Evolutionary conservation across 257 asterid genomes (phyloP), one percentile per base, ranked within the genome.

Genomic region (Penstemon davidsonii): DNA sequence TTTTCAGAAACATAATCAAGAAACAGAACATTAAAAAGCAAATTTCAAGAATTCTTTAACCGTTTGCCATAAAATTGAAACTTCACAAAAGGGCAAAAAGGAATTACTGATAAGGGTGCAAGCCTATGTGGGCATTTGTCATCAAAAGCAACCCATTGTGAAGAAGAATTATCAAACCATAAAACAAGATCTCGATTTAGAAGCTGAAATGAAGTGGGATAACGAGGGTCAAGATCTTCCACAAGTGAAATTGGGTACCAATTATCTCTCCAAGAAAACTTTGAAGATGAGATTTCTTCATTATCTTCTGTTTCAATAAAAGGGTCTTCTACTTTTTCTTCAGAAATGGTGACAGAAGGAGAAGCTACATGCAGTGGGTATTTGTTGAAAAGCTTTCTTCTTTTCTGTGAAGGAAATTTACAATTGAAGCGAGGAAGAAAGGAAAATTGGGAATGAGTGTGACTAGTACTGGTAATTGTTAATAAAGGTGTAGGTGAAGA

Each of bases 121-220:
- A 94, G 97, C 54, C 99, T 83, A 70, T 94, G 99, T 43, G 99
- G 99, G 79, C 99, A 94, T 76, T 87, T 91, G 62, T 94, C 99
- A 69, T 94, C 97, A 36, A 91, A 79, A 71, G 97, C 97, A 75
- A 89, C 92, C 99, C 99, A 94, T 1, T 83, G 82, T 3, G 92
- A 86, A 74, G 74, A 70, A 54, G 93, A 81, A 25, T 62, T 77
- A 65, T 94, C 97, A 68, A 91, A 91, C 99, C 99, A 94, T 71
- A 94, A 84, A 55, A 91, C 99, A 39, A 94, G 83, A 69, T 94
- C 97, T 12, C 96, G 85, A 71, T 94, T 94, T 40, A 94, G 89
- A 33, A 94, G 93, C 80, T 94, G 99, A 71, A 91, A 94, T 10
- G 97, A 95, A 70, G 96, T 88, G 4, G 99, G 96, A 73, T 82